These are phyloP conservation scores for Pittosporum tobira DNA, from an alignment of 129 eudicot genomes.

Conservation along the genomic window DNA sequence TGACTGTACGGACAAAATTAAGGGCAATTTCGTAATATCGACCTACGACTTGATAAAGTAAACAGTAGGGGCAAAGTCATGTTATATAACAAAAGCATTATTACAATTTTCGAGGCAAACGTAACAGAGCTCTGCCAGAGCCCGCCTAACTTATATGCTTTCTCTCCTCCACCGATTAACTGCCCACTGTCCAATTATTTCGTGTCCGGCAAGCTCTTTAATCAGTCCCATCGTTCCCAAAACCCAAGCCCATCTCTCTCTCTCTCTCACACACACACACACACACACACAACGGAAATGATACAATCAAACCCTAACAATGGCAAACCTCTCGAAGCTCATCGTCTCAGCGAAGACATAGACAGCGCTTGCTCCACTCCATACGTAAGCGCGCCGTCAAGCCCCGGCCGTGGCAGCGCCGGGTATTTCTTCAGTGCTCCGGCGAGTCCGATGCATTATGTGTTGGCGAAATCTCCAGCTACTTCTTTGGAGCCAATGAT, in stretches of 20 bases:
- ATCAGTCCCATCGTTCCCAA: not conserved
- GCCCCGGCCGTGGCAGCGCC: constrained; percentile 32
- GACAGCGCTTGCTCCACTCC: constrained; percentile 55
- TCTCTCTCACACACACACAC: not conserved
- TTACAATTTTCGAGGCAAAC: constrained; percentile 8
- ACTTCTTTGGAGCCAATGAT: not conserved
- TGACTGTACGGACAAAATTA: too few species aligned
- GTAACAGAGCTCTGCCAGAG: too few species aligned
- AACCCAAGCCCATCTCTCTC: not conserved
- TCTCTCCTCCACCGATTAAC: constrained; percentile 4
- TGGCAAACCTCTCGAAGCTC: constrained; percentile 1
- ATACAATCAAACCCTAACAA: not conserved
- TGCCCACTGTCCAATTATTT: constrained; percentile 8
- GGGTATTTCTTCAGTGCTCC: constrained; percentile 59
- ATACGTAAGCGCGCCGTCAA: constrained; percentile 45
- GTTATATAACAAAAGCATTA: not conserved
- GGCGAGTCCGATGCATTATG: constrained; percentile 53
- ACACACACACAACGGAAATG: not conserved
- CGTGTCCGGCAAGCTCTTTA: constrained; percentile 3
- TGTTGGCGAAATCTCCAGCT: constrained; percentile 6
- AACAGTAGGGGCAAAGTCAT: not conserved
- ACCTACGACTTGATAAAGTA: not conserved
- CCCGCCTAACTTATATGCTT: not conserved
- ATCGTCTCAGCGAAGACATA: constrained; percentile 19
- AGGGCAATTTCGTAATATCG: not conserved